phyloP scores from a whole-genome alignment of 805 yeast species.

The Ogataea siamensis region DNA sequence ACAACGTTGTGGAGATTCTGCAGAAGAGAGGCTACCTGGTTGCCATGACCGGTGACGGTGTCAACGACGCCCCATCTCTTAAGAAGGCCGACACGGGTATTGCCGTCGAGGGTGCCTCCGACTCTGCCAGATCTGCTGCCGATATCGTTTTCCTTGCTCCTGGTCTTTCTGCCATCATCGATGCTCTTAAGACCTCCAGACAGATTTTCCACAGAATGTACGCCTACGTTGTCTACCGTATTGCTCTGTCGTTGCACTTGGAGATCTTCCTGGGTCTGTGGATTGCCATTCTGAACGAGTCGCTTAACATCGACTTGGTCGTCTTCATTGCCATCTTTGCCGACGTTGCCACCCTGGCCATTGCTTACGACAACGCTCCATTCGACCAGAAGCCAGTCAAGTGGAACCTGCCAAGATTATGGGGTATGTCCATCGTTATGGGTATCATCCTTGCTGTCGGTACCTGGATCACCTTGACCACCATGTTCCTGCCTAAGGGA shows the following conservation, averaged over 20 bases:
- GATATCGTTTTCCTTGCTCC: slow-evolving; percentile 95
- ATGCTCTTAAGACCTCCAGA: slow-evolving; percentile 91
- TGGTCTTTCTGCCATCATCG: slow-evolving; percentile 92
- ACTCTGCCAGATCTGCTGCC: slow-evolving; percentile 96
- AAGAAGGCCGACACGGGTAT: slow-evolving; percentile 96
- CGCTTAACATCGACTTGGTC: slow-evolving; percentile 85
- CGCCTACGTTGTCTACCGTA: slow-evolving; percentile 97
- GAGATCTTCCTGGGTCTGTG: slow-evolving; percentile 93
- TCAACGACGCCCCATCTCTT: slow-evolving; percentile 95
- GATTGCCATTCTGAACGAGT: slow-evolving; percentile 89
- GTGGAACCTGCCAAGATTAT: slow-evolving; percentile 95
- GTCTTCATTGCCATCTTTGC: slow-evolving; percentile 97
- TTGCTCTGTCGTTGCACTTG: slow-evolving; percentile 91
- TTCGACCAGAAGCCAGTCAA: slow-evolving; percentile 89
- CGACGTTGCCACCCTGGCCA: slow-evolving; percentile 95
- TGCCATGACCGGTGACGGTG: slow-evolving; percentile 99
- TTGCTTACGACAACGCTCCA: slow-evolving; percentile 97
- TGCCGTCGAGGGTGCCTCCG: slow-evolving; percentile 98
- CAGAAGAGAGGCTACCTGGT: slow-evolving; percentile 96
- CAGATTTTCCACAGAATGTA: slow-evolving; percentile 99
- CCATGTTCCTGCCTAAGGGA: slow-evolving; percentile 87
- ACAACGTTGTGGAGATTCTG: slow-evolving; percentile 91
- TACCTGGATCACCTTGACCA: slow-evolving; percentile 92
- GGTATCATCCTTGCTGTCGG: slow-evolving; percentile 87
- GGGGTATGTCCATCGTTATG: slow-evolving; percentile 92